Conservation (phyloP, 805 yeast genomes). For the Millerozyma miso region DNA sequence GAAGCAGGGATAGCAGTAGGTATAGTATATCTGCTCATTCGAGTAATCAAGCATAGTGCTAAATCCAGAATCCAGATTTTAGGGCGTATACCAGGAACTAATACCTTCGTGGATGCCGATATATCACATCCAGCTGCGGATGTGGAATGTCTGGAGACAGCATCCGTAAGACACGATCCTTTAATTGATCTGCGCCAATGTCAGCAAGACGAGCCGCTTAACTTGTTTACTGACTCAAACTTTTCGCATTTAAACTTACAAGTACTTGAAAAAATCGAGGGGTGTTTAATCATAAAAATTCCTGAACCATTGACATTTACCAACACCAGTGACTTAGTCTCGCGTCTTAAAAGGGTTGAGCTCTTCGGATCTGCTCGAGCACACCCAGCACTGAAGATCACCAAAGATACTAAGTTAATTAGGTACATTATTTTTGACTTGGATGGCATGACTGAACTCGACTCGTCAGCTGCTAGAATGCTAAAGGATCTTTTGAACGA, state of each 20-base stretch:
- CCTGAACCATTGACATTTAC: constrained; percentile 44
- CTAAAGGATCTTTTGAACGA: constrained; percentile 23
- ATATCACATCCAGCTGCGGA: constrained; percentile 6
- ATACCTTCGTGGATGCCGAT: constrained; percentile 40
- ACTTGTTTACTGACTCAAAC: constrained; percentile 32
- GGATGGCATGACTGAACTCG: constrained; percentile 39
- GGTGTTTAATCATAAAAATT: constrained; percentile 38
- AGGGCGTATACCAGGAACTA: constrained; percentile 40
- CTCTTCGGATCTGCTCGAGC: constrained; percentile 41
- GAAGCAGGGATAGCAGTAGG: constrained; percentile 92
- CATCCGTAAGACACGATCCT: neutral
- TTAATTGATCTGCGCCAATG: neutral
- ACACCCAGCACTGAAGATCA: constrained; percentile 38
- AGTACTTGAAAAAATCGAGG: constrained; percentile 40
- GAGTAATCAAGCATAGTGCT: constrained; percentile 51
- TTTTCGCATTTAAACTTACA: constrained; percentile 31
- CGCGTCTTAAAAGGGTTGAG: constrained; percentile 37
- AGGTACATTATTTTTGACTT: constrained; percentile 38
- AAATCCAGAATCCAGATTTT: constrained; percentile 41
- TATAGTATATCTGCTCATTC: constrained; percentile 67
- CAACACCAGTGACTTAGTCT: constrained; percentile 35
- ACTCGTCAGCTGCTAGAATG: constrained; percentile 40
- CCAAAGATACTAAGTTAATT: constrained; percentile 35
- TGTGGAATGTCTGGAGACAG: neutral
- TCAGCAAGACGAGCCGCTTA: constrained; percentile 16